Base-by-base conservation (phyloP, 371 early-diverging fungal species). In the Mucor piriformis region DNA sequence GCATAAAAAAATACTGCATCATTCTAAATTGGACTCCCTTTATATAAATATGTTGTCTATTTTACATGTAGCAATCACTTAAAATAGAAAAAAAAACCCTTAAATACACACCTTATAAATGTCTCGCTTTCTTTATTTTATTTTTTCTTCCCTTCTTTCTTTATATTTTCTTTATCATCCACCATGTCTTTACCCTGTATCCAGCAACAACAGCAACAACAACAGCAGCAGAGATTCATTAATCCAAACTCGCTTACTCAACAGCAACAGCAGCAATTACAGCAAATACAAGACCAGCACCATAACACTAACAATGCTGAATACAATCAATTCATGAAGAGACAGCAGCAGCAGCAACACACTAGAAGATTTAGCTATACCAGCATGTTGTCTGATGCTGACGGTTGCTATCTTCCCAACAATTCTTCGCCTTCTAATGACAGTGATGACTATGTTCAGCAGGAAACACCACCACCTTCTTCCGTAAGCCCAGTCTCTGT, bases 291-390 rank as follows among this genome's bases (percentile, higher is more conserved):
- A 34, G 50, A 54, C 13, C 56, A 56, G 27, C 35, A 51, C 10
- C 38, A 40, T 10, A 15, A 53, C 18, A 34, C 20, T 18, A 35
- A 15, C 23, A 4, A 43, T 35, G 47, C 40, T 61, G 66, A 61
- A 16, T 61, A 55, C 23, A 20, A 50, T 37, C 54, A 65, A 27
- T 53, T 42, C 35, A 23, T 58, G 11, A 57, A 55, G 25, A 63
- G 48, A 48, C 46, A 51, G 12, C 51, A 44, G 20, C 50, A 29
- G 8, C 29, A 29, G 29, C 54, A 34, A 16, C 37, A 61, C n/a
- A 54, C 52, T 10, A 66, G 73, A 55, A 66, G 76, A 11, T 79
- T 79, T 51, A 76, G 76, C 54, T 79, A 76, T 34, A 64, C 79
- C 10, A 74, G 74, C 33, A 64, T 79, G 70, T 44, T 79, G 12